Percentiles rank a stretch among this genome's conserved stretches.
These are phyloP conservation scores for Volvox africanus DNA, from an alignment of 139 green algal species.

Conservation along the genomic window DNA sequence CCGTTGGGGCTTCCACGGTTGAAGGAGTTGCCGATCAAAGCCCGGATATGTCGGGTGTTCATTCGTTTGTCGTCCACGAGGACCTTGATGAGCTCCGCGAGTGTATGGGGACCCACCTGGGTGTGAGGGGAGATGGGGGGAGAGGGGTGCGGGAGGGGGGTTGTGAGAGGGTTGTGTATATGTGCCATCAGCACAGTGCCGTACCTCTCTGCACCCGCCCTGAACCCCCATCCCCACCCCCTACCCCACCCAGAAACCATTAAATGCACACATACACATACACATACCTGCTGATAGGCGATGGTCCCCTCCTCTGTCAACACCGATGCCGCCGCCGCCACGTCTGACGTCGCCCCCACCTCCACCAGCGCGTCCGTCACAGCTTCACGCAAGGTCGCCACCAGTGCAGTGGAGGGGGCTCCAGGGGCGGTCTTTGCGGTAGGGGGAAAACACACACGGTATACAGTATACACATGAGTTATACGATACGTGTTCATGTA, in stretches of 20 bases:
- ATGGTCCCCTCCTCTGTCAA: conserved; percentile 14
- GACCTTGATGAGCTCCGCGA: conserved; percentile 10
- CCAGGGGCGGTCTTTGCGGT: background rate
- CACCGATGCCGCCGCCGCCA: background rate
- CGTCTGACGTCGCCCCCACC: background rate
- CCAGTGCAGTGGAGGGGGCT: background rate
- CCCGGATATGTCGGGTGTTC: conserved; percentile 17
- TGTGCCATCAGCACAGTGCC: too few species aligned
- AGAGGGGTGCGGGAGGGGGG: background rate
- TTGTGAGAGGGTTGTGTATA: too few species aligned
- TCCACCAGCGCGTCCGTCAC: conserved; percentile 26
- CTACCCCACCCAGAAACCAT: background rate
- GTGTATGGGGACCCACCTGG: conserved; percentile 21
- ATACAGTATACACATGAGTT: too few species aligned
- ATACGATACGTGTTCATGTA: too few species aligned
- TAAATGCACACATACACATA: too few species aligned
- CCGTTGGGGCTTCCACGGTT: background rate
- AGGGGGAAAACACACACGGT: too few species aligned
- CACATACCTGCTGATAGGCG: conserved; percentile 6
- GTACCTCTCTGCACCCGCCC: background rate
- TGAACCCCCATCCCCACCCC: background rate
- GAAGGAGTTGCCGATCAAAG: conserved; percentile 3
- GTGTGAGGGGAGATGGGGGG: background rate
- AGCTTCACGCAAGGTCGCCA: background rate
- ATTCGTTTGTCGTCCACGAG: conserved; percentile 22